phyloP scores from a whole-genome alignment of 2,329 filamentous ascomycete species.

The Raffaelea deltoideospora region DNA sequence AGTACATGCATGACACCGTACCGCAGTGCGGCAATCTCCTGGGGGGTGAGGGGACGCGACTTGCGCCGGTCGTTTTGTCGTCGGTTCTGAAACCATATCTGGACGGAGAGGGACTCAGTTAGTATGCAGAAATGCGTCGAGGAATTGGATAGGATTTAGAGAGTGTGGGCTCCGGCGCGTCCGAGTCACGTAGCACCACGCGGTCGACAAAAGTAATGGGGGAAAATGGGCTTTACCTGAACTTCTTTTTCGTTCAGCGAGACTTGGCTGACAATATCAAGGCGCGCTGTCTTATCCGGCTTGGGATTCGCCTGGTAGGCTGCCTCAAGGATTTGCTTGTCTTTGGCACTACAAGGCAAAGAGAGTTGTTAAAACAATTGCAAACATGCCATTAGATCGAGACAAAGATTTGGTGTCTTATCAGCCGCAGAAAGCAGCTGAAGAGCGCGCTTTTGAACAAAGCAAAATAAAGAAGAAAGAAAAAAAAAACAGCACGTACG shows the following conservation, averaged over 20 bases:
- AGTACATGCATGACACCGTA: constrained; percentile 38
- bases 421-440: no score
- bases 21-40: constrained; percentile 53
- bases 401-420: no score
- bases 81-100: constrained; percentile 98
- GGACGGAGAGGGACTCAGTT: neutral
- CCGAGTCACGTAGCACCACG: no score
- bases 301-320: constrained; percentile 78
- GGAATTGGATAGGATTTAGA: no score
- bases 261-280: constrained; percentile 71
- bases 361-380: constrained; percentile 8
- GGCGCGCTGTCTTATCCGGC: constrained; percentile 77
- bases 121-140: no score
- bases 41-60: constrained; percentile 64
- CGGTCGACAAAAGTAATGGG: no score
- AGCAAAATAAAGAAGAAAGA: no score
- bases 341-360: constrained; percentile 50
- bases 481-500: constrained; percentile 28
- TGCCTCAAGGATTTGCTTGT: constrained; percentile 76
- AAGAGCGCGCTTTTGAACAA: no score
- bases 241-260: constrained; percentile 91
- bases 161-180: no score
- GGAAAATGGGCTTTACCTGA: no score
- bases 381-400: constrained; percentile 2
- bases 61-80: constrained; percentile 86